These are phyloP conservation scores for Dioszegia crocea DNA, from an alignment of 768 basidiomycete genomes.

Conservation along the genomic window DNA sequence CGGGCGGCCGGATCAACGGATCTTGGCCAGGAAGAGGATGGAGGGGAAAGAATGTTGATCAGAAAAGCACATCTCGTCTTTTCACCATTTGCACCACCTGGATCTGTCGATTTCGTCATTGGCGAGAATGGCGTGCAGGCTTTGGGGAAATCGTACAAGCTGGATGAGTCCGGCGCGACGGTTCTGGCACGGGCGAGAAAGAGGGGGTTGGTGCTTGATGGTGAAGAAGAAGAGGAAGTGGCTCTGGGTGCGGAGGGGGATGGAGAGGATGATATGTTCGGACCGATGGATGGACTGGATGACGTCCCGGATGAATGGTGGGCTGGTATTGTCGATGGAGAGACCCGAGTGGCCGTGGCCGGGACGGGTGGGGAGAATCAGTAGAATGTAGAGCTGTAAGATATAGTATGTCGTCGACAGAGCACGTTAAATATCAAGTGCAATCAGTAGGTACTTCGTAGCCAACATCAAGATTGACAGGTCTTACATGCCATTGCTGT, in stretches of 20 bases:
- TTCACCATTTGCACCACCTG: conserved; percentile 60
- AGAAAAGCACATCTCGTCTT: conserved; percentile 74
- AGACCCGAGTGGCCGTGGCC: not conserved
- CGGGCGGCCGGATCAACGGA: not conserved
- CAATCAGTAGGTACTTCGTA: no score
- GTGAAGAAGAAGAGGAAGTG: not conserved
- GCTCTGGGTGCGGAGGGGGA: not conserved
- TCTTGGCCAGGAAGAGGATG: conserved; percentile 49
- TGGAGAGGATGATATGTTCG: conserved; percentile 5
- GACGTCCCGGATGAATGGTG: conserved; percentile 9
- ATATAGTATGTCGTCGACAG: no score
- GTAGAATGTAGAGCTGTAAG: no score
- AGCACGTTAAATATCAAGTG: no score
- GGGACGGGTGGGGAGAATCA: not conserved
- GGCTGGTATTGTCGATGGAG: not conserved
- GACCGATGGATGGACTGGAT: not conserved
- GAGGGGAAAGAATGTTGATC: conserved; percentile 54
- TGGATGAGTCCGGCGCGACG: conserved; percentile 12
- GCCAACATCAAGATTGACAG: no score
- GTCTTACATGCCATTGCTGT: no score
- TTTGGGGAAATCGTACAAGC: conserved; percentile 16
- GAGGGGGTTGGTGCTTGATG: not conserved
- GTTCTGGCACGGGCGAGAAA: conserved; percentile 11
- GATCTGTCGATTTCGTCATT: conserved; percentile 72
- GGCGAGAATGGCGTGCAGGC: conserved; percentile 58